Evolutionary conservation across 495 filamentous ascomycete genomes (phyloP).

Genomic region (Talaromyces adpressus): DNA sequence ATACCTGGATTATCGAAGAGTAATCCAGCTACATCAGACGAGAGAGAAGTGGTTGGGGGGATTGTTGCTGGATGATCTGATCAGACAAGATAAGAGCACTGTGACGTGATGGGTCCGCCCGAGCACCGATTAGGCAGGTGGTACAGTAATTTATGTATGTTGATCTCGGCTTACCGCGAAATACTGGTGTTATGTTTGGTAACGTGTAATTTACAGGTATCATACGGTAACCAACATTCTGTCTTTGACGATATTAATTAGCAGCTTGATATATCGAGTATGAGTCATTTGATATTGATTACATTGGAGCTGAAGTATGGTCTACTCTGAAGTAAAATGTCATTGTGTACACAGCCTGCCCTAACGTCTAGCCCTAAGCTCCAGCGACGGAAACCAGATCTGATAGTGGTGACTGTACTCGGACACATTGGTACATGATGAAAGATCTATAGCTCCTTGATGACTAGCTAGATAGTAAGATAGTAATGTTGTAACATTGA

Average conservation of each 20-base stretch:
- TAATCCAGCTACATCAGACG: neutral
- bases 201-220: neutral
- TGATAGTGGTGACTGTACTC: neutral
- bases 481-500: neutral
- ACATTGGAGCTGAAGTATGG: neutral
- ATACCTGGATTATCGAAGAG: neutral
- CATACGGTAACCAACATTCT: neutral
- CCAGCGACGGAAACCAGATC: neutral
- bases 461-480: neutral
- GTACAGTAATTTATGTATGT: neutral
- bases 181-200: neutral
- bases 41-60: neutral
- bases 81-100: constrained; percentile 2
- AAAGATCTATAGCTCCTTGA: neutral
- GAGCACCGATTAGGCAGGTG: neutral
- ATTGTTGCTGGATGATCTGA: neutral
- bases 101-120: constrained; percentile 5
- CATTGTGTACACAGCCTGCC: neutral
- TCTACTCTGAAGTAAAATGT: neutral
- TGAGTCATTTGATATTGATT: neutral
- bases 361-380: neutral
- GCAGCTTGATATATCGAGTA: no score
- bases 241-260: neutral
- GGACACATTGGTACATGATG: neutral
- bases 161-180: neutral